These are phyloP conservation scores for Epichloe baconii DNA, from an alignment of 2,329 filamentous ascomycete genomes.

Conservation along the genomic window DNA sequence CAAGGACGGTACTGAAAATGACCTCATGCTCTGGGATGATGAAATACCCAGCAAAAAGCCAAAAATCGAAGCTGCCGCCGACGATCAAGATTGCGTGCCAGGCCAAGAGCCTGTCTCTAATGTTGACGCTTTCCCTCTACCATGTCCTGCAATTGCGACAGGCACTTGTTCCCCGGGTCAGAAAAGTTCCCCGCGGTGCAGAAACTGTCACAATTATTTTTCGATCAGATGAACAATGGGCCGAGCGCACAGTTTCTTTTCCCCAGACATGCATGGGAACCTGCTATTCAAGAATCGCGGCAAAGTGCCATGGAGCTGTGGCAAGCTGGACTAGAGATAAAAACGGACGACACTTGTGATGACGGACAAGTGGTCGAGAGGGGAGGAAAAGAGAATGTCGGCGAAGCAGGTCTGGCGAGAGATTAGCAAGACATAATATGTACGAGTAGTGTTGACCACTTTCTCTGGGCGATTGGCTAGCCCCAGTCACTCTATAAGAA, in stretches of 20 bases:
- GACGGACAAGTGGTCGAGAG: neutral
- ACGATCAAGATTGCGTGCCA: neutral
- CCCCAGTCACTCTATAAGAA: neutral
- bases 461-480: neutral
- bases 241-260: neutral
- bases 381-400: neutral
- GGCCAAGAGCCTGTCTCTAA: neutral
- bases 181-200: neutral
- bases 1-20: neutral
- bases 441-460: neutral
- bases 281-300: neutral
- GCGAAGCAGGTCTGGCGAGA: neutral
- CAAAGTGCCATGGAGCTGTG: constrained; percentile 4
- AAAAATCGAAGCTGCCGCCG: neutral
- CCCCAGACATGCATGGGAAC: neutral
- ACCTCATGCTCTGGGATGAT: neutral
- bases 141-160: neutral
- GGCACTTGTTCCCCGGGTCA: neutral
- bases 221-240: neutral
- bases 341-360: neutral
- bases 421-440: neutral
- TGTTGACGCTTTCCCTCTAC: neutral
- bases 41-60: neutral
- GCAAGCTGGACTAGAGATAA: neutral
- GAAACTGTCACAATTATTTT: neutral